Evolutionary conservation across 1,284 basidiomycete genomes (phyloP), one percentile per base, ranked within the genome.

Genomic region (Boletus hoseneyae): DNA sequence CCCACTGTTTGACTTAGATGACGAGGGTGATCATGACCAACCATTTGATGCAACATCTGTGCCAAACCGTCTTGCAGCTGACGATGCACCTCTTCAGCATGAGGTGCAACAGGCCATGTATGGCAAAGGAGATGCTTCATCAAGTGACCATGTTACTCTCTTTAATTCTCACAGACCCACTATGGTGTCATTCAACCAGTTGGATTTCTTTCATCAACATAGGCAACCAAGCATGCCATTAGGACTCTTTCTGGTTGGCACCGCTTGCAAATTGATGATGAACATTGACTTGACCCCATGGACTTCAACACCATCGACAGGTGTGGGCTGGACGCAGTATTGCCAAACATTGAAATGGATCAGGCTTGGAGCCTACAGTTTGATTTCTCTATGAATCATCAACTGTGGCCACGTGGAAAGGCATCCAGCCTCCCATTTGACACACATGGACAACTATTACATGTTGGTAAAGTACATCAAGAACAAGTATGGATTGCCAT

Each of bases 401-500:
- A 10, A 6, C 29, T 46, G 21, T 46, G 45, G 45, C 45, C 45
- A 3, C 12, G 23, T 15, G 12, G 15, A 7, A 46, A 46, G 11
- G 41, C 39, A 4, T 19, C 25, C 9, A 27, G 19, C n/a, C 30
- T 47, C 9, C 46, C 46, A 4, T 40, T 47, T 18, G 27, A 47
- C 16, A 11, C 36, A 2, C 18, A 21, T 19, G 46, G 37, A n/a
- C 25, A 29, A 12, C 16, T 47, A 4, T 6, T 40, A 11, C 41
- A 40, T 23, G 18, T 47, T 0, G 46, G 46, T 11, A 30, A 25
- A 21, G 10, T 12, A 4, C 37, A n/a, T 12, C 16, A 48, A 2
- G 46, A 48, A 23, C 38, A 41, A 12, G 3, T 48, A 8, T 48
- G 38, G 38, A 30, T 48, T 8, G 25, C 38, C 9, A 48, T 48